Evolutionary conservation across 225 moss, liverwort and hornwort species (phyloP).

Genomic region (Bryoerythrophyllum caledonicum): DNA sequence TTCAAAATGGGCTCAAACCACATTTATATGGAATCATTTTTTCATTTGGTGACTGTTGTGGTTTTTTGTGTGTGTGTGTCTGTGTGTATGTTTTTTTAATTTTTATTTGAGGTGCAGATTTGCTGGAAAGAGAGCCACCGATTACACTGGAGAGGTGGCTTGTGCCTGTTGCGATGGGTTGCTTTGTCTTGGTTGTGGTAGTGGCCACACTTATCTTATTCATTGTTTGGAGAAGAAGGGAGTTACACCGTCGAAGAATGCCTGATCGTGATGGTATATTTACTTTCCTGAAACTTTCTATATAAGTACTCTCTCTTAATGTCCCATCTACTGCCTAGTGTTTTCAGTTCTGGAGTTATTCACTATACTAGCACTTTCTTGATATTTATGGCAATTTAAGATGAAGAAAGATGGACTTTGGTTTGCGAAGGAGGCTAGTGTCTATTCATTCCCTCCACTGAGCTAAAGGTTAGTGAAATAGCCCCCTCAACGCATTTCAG

Average conservation of each 20-base stretch:
- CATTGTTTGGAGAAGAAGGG: constrained; percentile 17
- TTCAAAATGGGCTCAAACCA: too few relatives aligned
- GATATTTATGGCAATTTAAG: too few relatives aligned
- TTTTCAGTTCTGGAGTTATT: too few relatives aligned
- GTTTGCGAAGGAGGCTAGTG: too few relatives aligned
- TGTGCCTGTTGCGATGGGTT: constrained; percentile 1
- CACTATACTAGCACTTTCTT: too few relatives aligned
- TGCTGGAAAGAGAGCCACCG: not conserved
- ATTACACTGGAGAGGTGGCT: not conserved
- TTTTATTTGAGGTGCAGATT: constrained; percentile 3
- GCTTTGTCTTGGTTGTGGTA: not conserved
- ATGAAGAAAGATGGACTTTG: too few relatives aligned
- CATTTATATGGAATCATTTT: too few relatives aligned
- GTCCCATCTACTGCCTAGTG: not conserved
- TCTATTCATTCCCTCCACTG: too few relatives aligned
- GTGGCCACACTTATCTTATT: not conserved
- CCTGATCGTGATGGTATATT: constrained; percentile 19
- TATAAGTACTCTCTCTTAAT: not conserved
- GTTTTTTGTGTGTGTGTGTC: not conserved
- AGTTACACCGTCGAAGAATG: not conserved
- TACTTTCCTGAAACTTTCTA: not conserved
- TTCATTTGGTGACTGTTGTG: not conserved
- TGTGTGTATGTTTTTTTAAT: too few relatives aligned
- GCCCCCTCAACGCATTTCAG: too few relatives aligned
- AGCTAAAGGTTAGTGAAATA: too few relatives aligned